Conservation (phyloP, 202 grass and related monocot species). For the Brachypodium distachyon region DNA sequence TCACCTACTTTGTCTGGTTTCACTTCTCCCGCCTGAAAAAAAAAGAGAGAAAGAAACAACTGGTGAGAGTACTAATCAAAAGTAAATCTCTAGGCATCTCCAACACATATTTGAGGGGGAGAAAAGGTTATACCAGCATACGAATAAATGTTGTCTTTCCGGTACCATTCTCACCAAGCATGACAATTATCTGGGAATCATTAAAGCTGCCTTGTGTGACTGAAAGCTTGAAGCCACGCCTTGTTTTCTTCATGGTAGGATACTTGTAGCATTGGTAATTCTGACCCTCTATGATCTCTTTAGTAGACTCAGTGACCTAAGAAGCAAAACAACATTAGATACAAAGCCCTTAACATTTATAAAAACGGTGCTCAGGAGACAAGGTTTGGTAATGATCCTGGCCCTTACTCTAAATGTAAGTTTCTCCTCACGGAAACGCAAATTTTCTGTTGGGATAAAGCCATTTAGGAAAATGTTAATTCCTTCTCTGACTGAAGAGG, state of each 20-base stretch:
- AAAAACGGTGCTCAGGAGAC: not conserved
- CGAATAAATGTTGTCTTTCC: slow-evolving; percentile 79
- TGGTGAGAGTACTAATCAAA: not conserved
- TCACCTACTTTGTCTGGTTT: slow-evolving; percentile 54
- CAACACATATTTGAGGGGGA: not conserved
- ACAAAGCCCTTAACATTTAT: not conserved
- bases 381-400: not conserved
- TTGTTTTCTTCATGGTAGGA: slow-evolving; percentile 73
- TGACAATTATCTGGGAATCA: slow-evolving; percentile 35
- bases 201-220: slow-evolving; percentile 59
- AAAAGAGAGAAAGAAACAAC: not conserved
- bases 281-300: slow-evolving; percentile 46
- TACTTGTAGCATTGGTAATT: slow-evolving; percentile 78
- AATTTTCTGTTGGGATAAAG: slow-evolving; percentile 80
- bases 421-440: slow-evolving; percentile 69
- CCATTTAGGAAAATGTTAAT: slow-evolving; percentile 86
- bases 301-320: slow-evolving; percentile 62
- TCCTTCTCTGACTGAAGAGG: slow-evolving; percentile 82
- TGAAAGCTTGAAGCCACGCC: slow-evolving; percentile 58
- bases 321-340: slow-evolving; percentile 10
- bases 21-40: slow-evolving; percentile 54
- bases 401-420: slow-evolving; percentile 74
- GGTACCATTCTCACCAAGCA: slow-evolving; percentile 84
- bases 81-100: not conserved
- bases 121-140: slow-evolving; percentile 49